These are phyloP conservation scores for Paragyromitra xinjiangensis DNA, from an alignment of 495 filamentous ascomycete genomes.

Conservation along the genomic window DNA sequence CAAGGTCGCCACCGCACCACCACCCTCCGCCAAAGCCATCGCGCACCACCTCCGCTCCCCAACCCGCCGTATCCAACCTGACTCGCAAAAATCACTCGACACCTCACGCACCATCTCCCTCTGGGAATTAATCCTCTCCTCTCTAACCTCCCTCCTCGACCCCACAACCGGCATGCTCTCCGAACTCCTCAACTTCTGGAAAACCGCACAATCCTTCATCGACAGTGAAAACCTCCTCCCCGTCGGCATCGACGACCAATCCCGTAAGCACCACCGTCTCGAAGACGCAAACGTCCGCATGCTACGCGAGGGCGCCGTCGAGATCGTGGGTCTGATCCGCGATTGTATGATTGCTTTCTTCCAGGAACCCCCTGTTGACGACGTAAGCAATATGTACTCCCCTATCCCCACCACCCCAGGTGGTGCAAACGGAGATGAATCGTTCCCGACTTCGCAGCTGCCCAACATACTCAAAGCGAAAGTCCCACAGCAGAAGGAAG, in stretches of 20 bases:
- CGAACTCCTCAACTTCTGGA: slow-evolving; percentile 93
- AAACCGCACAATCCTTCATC: slow-evolving; percentile 88
- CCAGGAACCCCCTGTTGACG: slow-evolving; percentile 87
- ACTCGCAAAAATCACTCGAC: slow-evolving; percentile 70
- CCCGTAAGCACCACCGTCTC: slow-evolving; percentile 82
- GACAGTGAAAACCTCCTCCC: slow-evolving; percentile 83
- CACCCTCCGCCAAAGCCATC: slow-evolving; percentile 71
- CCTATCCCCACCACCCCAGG: slow-evolving; percentile 76
- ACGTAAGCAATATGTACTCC: slow-evolving; percentile 83
- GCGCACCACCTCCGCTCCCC: slow-evolving; percentile 78
- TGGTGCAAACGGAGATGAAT: slow-evolving; percentile 28
- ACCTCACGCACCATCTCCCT: slow-evolving; percentile 79
- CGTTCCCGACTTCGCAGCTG: slow-evolving; percentile 26
- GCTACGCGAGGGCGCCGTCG: slow-evolving; percentile 78
- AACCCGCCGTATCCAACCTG: slow-evolving; percentile 68
- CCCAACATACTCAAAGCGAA: slow-evolving; percentile 36
- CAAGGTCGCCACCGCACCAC: slow-evolving; percentile 75
- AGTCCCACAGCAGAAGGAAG: slow-evolving; percentile 56
- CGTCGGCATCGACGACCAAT: slow-evolving; percentile 82
- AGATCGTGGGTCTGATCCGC: slow-evolving; percentile 81
- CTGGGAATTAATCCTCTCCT: slow-evolving; percentile 83
- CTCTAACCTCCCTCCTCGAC: slow-evolving; percentile 73
- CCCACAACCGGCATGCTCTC: slow-evolving; percentile 80
- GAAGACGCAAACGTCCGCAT: slow-evolving; percentile 73
- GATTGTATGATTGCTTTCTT: slow-evolving; percentile 82